Percentiles rank a stretch among this genome's conserved stretches.
phyloP scores from a whole-genome alignment of 805 yeast genomes.

The Zygosaccharomyces kombuchaensis region DNA sequence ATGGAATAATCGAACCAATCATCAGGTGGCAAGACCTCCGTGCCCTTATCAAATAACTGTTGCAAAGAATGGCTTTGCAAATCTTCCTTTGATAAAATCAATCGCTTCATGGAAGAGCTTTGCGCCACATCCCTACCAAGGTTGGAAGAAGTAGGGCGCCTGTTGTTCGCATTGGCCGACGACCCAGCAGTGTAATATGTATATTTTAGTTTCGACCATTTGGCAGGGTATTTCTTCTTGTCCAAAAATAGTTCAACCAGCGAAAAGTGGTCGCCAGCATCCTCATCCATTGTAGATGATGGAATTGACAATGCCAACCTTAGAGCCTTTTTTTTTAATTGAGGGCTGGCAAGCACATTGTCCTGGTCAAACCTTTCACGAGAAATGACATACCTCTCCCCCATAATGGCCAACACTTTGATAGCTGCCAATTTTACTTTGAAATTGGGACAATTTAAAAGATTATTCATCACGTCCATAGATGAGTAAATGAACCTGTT shows the following conservation, averaged over 20 bases:
- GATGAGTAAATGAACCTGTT: conserved; percentile 67
- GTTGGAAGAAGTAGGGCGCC: conserved; percentile 1
- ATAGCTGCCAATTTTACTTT: conserved; percentile 57
- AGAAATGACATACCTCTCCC: conserved; percentile 51
- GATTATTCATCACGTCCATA: conserved; percentile 51
- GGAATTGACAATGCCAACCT: conserved; percentile 55
- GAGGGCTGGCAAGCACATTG: conserved; percentile 24
- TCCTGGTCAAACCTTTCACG: conserved; percentile 30
- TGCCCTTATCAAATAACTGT: conserved; percentile 61
- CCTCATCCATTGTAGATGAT: conserved; percentile 39
- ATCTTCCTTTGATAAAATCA: conserved; percentile 51
- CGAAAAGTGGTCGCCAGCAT: conserved; percentile 38
- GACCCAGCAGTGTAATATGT: conserved; percentile 43
- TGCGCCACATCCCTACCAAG: conserved; percentile 33
- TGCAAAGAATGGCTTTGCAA: conserved; percentile 51
- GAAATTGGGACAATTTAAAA: conserved; percentile 57
- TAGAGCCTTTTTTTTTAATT: conserved; percentile 44
- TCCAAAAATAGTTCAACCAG: conserved; percentile 45
- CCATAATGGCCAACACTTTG: conserved; percentile 54
- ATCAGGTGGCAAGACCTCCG: conserved; percentile 54
- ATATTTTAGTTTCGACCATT: conserved; percentile 54
- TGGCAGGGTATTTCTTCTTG: conserved; percentile 45
- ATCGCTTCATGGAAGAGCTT: conserved; percentile 40
- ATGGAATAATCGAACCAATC: conserved; percentile 60
- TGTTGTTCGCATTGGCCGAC: background rate